Evolutionary conservation across 1,139 yeast genomes (phyloP).

Genomic region (Nakaseomyces bracarensis): DNA sequence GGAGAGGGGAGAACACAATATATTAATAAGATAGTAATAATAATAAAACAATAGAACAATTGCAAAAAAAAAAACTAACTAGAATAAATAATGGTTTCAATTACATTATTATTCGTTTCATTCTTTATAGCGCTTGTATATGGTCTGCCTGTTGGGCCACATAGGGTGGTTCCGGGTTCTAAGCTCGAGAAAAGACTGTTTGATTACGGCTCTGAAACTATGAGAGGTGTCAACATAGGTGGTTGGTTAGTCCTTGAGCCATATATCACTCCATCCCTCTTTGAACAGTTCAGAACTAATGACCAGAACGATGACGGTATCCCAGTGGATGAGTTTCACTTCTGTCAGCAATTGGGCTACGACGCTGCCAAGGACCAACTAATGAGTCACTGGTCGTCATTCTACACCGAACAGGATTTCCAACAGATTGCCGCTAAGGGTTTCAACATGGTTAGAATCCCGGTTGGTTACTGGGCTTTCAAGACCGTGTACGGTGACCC

Average conservation of each 20-base stretch:
- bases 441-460: constrained; percentile 79
- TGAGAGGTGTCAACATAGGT: constrained; percentile 79
- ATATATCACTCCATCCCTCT: constrained; percentile 76
- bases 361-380: constrained; percentile 46
- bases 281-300: constrained; percentile 38
- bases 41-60: too few species aligned
- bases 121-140: constrained; percentile 2
- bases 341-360: constrained; percentile 54
- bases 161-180: not conserved
- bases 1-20: too few species aligned
- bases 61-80: not conserved
- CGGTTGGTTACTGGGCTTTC: constrained; percentile 97
- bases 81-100: not conserved
- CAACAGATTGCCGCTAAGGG: constrained; percentile 54
- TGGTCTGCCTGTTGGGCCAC: constrained; percentile 4
- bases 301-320: constrained; percentile 33
- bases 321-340: constrained; percentile 85
- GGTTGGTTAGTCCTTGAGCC: constrained; percentile 92
- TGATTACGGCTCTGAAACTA: constrained; percentile 23
- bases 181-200: constrained; percentile 15
- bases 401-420: constrained; percentile 72
- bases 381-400: constrained; percentile 67
- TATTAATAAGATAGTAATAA: not conserved
- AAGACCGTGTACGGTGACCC: constrained; percentile 59
- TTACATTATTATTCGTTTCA: constrained; percentile 6